phyloP scores from a whole-genome alignment of 164 flowering plant species.

The Annona squamosa region DNA sequence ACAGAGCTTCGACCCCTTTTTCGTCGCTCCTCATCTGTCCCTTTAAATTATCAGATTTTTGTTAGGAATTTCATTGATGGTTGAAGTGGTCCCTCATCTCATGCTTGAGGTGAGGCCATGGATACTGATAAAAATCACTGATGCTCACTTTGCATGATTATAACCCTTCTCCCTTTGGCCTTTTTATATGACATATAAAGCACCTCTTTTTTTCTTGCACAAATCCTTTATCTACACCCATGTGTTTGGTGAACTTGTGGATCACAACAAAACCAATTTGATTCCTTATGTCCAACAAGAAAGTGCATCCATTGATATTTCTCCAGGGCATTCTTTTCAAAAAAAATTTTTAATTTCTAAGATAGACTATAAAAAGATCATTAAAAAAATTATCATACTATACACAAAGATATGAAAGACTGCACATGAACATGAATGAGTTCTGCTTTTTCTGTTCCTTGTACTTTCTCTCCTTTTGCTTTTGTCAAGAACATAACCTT shows the following conservation, averaged over 20 bases:
- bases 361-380: neutral
- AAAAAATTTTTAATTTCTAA: neutral
- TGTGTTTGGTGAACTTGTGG: neutral
- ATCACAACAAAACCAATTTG: neutral
- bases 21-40: neutral
- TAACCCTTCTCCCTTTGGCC: neutral
- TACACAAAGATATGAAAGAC: conserved; percentile 2
- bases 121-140: neutral
- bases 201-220: neutral
- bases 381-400: neutral
- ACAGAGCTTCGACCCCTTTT: neutral
- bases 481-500: conserved; percentile 59
- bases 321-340: neutral
- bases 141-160: neutral
- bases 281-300: neutral
- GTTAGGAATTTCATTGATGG: neutral
- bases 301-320: neutral
- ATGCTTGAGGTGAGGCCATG: neutral
- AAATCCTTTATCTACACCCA: neutral
- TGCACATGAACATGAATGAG: neutral
- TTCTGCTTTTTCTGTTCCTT: neutral
- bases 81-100: neutral
- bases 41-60: neutral
- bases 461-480: neutral
- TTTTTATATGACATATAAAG: neutral